These are phyloP conservation scores for Emmonsiellopsis sp. DNA, from an alignment of 2,329 filamentous ascomycete genomes.

Conservation along the genomic window DNA sequence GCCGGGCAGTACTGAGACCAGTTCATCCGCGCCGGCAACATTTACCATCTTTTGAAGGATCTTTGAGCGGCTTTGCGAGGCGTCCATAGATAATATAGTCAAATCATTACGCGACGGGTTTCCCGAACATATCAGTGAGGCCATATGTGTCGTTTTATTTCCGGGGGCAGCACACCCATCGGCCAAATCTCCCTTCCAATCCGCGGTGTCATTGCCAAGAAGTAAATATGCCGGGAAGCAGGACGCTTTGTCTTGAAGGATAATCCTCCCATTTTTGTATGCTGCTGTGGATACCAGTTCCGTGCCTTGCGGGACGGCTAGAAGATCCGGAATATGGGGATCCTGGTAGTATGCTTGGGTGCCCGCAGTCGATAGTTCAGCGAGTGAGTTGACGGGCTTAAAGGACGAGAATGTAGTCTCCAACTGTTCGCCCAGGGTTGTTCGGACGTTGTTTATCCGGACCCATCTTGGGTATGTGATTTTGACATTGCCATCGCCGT, in stretches of 20 bases:
- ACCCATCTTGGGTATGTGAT: conserved; percentile 75
- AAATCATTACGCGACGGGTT: conserved; percentile 17
- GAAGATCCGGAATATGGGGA: conserved; percentile 67
- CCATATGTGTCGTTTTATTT: conserved; percentile 93
- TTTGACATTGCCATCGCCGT: conserved; percentile 36
- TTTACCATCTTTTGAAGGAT: conserved; percentile 79
- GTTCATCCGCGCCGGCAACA: conserved; percentile 59
- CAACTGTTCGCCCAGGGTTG: conserved; percentile 63
- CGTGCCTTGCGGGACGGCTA: conserved; percentile 64
- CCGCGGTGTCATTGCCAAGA: conserved; percentile 46
- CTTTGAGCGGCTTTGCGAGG: conserved; percentile 48
- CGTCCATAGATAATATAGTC: conserved; percentile 43
- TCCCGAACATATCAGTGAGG: conserved; percentile 52
- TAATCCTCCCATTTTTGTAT: conserved; percentile 69
- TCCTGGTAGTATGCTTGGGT: conserved; percentile 61
- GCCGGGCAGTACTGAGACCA: conserved; percentile 60
- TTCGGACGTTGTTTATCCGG: conserved; percentile 71
- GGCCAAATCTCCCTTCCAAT: conserved; percentile 58
- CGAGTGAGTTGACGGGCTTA: conserved; percentile 46
- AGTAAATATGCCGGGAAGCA: conserved; percentile 92
- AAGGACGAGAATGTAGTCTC: conserved; percentile 63
- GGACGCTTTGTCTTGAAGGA: conserved; percentile 92
- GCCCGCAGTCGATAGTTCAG: conserved; percentile 43
- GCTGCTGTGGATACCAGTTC: conserved; percentile 66
- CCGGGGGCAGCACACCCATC: conserved; percentile 92